These are phyloP conservation scores for Geotrichum fermentans DNA, from an alignment of 1,139 yeast species.

Conservation along the genomic window DNA sequence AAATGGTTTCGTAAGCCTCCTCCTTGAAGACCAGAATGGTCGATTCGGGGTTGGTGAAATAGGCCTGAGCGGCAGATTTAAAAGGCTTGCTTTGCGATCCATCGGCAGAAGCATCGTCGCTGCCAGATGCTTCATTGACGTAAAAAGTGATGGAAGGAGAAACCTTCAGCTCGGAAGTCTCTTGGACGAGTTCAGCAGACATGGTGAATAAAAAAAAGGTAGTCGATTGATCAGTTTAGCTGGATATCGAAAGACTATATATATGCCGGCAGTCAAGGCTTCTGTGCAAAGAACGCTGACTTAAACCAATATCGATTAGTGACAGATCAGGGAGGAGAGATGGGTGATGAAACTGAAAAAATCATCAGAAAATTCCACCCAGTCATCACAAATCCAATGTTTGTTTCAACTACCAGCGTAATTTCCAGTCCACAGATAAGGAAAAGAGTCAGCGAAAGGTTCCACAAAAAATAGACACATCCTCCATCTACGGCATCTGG, in stretches of 20 bases:
- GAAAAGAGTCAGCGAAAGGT: slow-evolving; percentile 3
- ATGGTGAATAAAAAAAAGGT: background rate
- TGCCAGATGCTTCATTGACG: slow-evolving; percentile 69
- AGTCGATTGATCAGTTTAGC: no score
- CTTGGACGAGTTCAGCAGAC: slow-evolving; percentile 19
- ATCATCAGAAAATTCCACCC: no score
- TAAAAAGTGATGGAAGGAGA: slow-evolving; percentile 38
- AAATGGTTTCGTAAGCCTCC: slow-evolving; percentile 65
- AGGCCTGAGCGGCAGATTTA: slow-evolving; percentile 80
- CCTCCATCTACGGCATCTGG: no score
- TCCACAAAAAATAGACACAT: no score
- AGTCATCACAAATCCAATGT: background rate
- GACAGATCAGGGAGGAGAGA: background rate
- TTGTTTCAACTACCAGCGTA: slow-evolving; percentile 2
- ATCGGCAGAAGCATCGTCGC: slow-evolving; percentile 48
- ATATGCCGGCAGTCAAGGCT: no score
- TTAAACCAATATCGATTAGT: background rate
- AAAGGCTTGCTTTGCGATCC: slow-evolving; percentile 71
- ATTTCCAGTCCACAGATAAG: slow-evolving; percentile 8
- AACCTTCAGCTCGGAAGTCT: slow-evolving; percentile 17
- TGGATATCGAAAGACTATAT: no score
- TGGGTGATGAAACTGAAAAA: background rate
- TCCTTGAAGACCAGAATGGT: slow-evolving; percentile 62
- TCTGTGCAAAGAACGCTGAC: background rate
- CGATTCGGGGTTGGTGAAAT: slow-evolving; percentile 52